Evolutionary conservation across 108 stramenopile genomes (phyloP).

Genomic region (Conticribra weissflogii): DNA sequence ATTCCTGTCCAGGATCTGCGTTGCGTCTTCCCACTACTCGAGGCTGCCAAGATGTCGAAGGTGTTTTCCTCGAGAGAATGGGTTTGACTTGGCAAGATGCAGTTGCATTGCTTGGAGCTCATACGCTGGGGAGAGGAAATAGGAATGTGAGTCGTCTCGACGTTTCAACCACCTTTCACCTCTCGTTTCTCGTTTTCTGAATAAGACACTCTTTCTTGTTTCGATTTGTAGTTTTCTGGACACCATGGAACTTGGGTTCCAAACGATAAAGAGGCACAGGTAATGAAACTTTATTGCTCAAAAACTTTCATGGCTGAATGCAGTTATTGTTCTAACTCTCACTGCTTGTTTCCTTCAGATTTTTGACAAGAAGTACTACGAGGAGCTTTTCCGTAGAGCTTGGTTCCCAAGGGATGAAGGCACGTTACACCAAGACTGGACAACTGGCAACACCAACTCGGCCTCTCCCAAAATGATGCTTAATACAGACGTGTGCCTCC

Average conservation of each 20-base stretch:
- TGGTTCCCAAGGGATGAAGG: conserved; percentile 35
- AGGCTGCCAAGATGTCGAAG: conserved; percentile 38
- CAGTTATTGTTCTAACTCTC: background rate
- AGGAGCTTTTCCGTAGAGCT: conserved; percentile 37
- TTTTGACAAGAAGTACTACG: conserved; percentile 44
- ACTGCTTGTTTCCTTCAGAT: background rate
- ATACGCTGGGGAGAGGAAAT: conserved; percentile 47
- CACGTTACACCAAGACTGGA: conserved; percentile 27
- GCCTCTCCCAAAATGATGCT: conserved; percentile 50
- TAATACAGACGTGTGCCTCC: conserved; percentile 53
- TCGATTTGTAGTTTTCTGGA: conserved; percentile 34
- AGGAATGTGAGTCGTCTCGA: conserved; percentile 15
- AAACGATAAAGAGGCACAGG: conserved; percentile 30
- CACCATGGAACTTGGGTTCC: conserved; percentile 57
- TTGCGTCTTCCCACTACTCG: conserved; percentile 33
- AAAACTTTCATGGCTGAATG: background rate
- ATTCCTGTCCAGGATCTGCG: conserved; percentile 26
- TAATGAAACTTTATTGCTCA: background rate
- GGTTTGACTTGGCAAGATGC: conserved; percentile 53
- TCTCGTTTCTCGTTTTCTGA: background rate
- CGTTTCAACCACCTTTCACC: background rate
- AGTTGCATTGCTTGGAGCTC: conserved; percentile 49
- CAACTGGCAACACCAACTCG: conserved; percentile 9
- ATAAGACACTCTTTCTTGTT: background rate
- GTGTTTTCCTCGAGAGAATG: conserved; percentile 47